Base-by-base conservation (phyloP, 129 eudicot genomes). In the Pulicaria dysenterica region DNA sequence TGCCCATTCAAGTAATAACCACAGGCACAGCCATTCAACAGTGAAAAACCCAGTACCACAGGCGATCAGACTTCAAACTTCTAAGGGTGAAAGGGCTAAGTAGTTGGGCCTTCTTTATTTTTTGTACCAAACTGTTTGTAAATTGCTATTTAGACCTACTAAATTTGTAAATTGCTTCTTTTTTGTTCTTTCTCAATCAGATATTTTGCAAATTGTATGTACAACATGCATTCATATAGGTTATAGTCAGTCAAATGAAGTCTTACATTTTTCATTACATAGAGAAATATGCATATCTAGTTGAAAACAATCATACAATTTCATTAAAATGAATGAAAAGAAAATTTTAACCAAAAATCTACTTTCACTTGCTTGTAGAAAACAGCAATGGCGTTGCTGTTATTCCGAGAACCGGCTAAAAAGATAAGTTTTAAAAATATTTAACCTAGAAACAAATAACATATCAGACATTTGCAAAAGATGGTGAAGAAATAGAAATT, bases 381-480 rank as follows among this genome's bases (percentile, higher is more conserved):
- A 71, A 59, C 65, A 37, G 65, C 65, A 13, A 37, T 37, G 11
- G 65, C 3, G 19, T 14, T 16, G 38, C n/a, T 12, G 61, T 37
- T 68, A 38, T 38, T 49, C 5, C 38, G 51, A 38, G 15, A 51
- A 37, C 37, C 61, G 7, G 38, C 48, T 62, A 38, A 68, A 24
- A 49, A 54, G 44, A 49, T n/a, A 40, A 49, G 13, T 12, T 56
- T 7, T 13, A 53, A 17, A 10, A 45, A 56, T 66, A 68, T 59
- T 40, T 67, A 55, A 67, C 13, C 63, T 58, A 67, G 67, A 58
- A 67, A 56, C 38, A 6, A 58, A 68, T 47, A 50, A 67, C 7
- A 76, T 56, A 76, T 56, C 48, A 66, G 14, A 19, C 74, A 76
- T 57, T 40, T 56, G 60, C 37, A 72, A 45, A 55, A 45, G 69